These are phyloP conservation scores for Chaetothyriales sp. DNA, from an alignment of 2,329 filamentous ascomycete genomes.

Conservation along the genomic window DNA sequence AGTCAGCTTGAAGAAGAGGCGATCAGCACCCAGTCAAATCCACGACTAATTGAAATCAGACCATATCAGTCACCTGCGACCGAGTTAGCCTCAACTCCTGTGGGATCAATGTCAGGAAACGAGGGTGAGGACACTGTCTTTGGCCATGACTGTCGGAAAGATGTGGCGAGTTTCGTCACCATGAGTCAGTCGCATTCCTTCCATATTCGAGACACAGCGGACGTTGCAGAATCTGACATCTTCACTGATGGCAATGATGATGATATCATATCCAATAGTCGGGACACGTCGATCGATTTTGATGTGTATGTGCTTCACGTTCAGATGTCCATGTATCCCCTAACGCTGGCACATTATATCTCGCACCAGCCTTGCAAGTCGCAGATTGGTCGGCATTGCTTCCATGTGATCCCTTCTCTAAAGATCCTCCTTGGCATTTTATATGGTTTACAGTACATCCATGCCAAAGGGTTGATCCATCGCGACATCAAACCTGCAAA, in stretches of 20 bases:
- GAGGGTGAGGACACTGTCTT: constrained; percentile 11
- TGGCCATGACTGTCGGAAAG: constrained; percentile 6
- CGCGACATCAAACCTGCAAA: constrained; percentile 55
- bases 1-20: neutral
- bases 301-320: constrained; percentile 37
- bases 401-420: constrained; percentile 43
- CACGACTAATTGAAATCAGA: neutral
- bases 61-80: neutral
- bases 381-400: constrained; percentile 39
- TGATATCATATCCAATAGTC: neutral
- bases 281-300: constrained; percentile 20
- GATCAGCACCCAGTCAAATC: neutral
- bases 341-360: constrained; percentile 46
- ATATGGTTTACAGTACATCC: constrained; percentile 50
- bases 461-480: constrained; percentile 45
- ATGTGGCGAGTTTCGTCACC: neutral
- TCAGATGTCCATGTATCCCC: constrained; percentile 52
- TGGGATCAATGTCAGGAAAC: neutral
- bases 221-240: constrained; percentile 9
- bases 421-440: constrained; percentile 44
- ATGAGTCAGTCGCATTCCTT: neutral
- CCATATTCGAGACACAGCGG: neutral
- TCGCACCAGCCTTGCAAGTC: constrained; percentile 23
- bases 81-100: neutral
- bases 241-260: constrained; percentile 14